These are phyloP conservation scores for Ceratobasidium theobromae DNA, from an alignment of 1,284 basidiomycete genomes.

Conservation along the genomic window DNA sequence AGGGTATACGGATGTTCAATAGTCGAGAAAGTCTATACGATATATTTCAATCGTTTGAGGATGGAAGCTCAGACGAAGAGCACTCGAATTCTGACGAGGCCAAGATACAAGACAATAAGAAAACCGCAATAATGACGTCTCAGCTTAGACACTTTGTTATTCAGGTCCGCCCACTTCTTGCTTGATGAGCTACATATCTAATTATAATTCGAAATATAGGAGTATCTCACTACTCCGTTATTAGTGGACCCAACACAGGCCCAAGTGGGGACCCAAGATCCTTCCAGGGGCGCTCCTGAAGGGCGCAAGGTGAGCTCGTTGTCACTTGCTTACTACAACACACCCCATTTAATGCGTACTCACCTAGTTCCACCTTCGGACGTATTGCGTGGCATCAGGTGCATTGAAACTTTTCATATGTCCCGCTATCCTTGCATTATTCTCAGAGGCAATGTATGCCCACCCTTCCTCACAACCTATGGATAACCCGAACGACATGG, in stretches of 20 bases:
- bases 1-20: conserved; percentile 91
- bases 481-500: conserved; percentile 44
- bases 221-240: conserved; percentile 78
- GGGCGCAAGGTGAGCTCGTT: conserved; percentile 65
- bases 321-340: conserved; percentile 11
- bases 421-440: conserved; percentile 81
- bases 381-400: conserved; percentile 88
- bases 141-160: conserved; percentile 96
- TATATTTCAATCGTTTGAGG: conserved; percentile 88
- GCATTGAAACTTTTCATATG: conserved; percentile 78
- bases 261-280: conserved; percentile 44
- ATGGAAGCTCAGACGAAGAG: conserved; percentile 50
- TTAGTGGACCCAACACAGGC: conserved; percentile 64
- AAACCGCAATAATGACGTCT: conserved; percentile 72
- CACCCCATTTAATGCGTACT: conserved; percentile 20
- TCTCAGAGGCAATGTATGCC: conserved; percentile 69
- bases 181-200: conserved; percentile 18
- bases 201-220: conserved; percentile 52
- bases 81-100: conserved; percentile 42
- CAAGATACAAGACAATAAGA: conserved; percentile 36
- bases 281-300: conserved; percentile 41
- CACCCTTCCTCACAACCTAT: conserved; percentile 43
- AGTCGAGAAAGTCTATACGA: conserved; percentile 68
- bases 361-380: conserved; percentile 86
- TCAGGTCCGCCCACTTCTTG: conserved; percentile 60